Percentiles rank a stretch among this genome's conserved stretches.
These are phyloP conservation scores for Stygiomarasmius scandens DNA, from an alignment of 1,284 basidiomycete genomes.

Conservation along the genomic window DNA sequence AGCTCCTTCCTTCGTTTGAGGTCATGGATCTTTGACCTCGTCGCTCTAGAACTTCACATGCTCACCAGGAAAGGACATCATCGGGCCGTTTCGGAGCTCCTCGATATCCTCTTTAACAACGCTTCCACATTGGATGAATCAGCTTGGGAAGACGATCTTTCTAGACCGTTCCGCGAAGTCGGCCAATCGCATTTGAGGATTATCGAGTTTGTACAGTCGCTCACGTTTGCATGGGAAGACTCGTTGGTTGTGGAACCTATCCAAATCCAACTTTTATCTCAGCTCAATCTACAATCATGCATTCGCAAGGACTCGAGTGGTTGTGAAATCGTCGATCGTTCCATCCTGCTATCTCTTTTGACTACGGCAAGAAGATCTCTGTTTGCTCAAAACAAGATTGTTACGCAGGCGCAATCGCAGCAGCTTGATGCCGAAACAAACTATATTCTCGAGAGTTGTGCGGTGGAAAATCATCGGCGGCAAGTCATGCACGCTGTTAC, in stretches of 20 bases:
- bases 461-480: constrained; percentile 84
- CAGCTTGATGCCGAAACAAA: constrained; percentile 70
- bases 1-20: constrained; percentile 83
- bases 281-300: constrained; percentile 78
- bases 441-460: constrained; percentile 82
- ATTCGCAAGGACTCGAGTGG: constrained; percentile 72
- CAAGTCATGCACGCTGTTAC: constrained; percentile 76
- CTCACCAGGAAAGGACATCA: constrained; percentile 78
- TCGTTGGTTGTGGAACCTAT: constrained; percentile 59
- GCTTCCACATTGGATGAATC: constrained; percentile 49
- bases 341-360: constrained; percentile 69
- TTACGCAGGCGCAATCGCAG: constrained; percentile 64
- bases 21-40: constrained; percentile 84
- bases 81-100: constrained; percentile 70
- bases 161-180: constrained; percentile 67
- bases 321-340: constrained; percentile 82
- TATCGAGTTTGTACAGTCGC: constrained; percentile 84
- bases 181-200: constrained; percentile 84
- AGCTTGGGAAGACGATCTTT: constrained; percentile 50
- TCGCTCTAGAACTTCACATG: constrained; percentile 89
- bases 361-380: constrained; percentile 61
- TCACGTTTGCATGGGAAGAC: constrained; percentile 90
- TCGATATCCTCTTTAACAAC: constrained; percentile 76
- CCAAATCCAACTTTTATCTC: constrained; percentile 69
- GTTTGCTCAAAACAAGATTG: constrained; percentile 69